Evolutionary conservation across 768 basidiomycete species (phyloP).

Genomic region (Xerocomellus amylosporus): DNA sequence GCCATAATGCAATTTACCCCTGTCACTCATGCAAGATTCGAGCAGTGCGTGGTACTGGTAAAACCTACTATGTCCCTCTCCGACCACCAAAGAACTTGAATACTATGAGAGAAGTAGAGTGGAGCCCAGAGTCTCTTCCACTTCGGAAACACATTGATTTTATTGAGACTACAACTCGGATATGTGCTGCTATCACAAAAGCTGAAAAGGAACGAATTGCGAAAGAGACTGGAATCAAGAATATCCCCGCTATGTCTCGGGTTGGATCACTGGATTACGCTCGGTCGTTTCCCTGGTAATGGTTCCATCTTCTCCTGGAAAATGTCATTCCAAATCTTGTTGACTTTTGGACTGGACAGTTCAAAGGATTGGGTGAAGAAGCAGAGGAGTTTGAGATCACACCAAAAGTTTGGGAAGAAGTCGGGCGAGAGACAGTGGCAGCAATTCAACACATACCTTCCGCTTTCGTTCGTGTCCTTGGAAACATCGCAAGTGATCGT

Average conservation of each 20-base stretch:
- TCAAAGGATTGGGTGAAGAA: constrained; percentile 37
- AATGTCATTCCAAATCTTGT: too few relatives aligned
- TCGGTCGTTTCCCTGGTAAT: too few relatives aligned
- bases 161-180: not conserved
- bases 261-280: not conserved
- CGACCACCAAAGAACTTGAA: too few relatives aligned
- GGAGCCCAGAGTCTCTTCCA: constrained; percentile 30
- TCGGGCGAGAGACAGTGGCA: constrained; percentile 34
- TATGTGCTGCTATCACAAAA: not conserved
- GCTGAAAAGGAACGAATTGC: constrained; percentile 18
- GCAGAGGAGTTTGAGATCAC: constrained; percentile 29
- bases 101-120: too few relatives aligned
- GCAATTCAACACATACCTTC: constrained; percentile 27
- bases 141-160: constrained; percentile 33
- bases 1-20: constrained; percentile 34
- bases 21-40: constrained; percentile 37
- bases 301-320: too few relatives aligned
- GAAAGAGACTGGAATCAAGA: constrained; percentile 34
- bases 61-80: not conserved
- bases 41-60: constrained; percentile 11
- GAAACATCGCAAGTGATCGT: constrained; percentile 32
- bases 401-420: not conserved
- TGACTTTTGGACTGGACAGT: not conserved
- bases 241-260: constrained; percentile 15
- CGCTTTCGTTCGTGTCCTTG: constrained; percentile 27